A percentile compares a stretch with the other conserved stretches of the same genome.
Conservation (phyloP, 73 alveolate species). For the Uronychia setigera region DNA sequence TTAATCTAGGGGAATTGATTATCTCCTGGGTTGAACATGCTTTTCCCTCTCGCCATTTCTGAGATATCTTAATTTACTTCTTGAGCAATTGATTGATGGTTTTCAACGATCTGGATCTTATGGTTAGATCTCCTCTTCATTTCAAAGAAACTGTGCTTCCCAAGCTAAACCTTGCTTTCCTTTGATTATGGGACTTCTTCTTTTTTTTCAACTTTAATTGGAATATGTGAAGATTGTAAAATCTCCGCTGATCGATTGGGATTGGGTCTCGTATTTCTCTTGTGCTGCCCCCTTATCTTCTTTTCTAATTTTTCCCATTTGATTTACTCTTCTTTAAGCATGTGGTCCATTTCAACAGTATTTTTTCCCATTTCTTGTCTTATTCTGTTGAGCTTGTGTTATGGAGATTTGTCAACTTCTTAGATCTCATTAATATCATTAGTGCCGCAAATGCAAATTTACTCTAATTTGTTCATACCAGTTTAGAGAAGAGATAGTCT, state of each 20-base stretch:
- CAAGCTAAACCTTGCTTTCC: neutral
- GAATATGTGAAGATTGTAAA: too few relatives aligned
- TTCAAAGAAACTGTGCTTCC: neutral
- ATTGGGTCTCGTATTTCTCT: neutral
- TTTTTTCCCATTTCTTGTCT: neutral
- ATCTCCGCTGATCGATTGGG: neutral
- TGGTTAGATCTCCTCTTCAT: neutral
- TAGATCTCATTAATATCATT: neutral
- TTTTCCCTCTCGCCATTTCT: neutral
- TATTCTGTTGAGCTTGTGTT: neutral
- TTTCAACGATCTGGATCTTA: neutral
- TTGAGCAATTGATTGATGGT: neutral
- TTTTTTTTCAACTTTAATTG: neutral
- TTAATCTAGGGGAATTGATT: neutral
- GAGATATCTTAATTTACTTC: neutral
- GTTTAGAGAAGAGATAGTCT: neutral
- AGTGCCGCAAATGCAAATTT: neutral
- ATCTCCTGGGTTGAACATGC: neutral
- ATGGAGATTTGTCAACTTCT: neutral
- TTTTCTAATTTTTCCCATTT: neutral
- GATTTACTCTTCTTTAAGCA: neutral
- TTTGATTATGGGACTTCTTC: neutral
- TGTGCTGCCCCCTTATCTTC: neutral
- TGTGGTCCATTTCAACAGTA: neutral
- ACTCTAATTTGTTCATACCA: neutral